A percentile compares a stretch with the other conserved stretches of the same genome.
These are phyloP conservation scores for Entelexis sorbosivorans DNA, from an alignment of 1,139 yeast genomes.

Conservation along the genomic window DNA sequence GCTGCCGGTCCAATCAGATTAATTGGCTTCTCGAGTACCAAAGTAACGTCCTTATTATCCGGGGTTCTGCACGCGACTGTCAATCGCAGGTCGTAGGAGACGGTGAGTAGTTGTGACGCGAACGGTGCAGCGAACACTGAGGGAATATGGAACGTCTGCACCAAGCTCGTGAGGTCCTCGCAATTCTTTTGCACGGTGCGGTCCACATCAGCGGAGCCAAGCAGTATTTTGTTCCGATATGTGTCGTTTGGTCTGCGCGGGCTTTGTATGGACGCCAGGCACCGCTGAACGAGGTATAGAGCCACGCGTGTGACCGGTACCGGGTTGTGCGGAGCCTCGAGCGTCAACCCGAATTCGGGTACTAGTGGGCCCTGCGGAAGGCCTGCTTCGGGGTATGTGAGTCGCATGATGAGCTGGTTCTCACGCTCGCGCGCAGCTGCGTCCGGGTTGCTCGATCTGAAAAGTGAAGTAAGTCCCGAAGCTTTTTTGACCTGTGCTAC, in stretches of 20 bases:
- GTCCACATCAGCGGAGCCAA: neutral
- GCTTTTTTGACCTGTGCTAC: neutral
- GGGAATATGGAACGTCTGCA: neutral
- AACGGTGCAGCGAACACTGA: constrained; percentile 2
- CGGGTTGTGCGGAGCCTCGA: neutral
- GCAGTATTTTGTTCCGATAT: neutral
- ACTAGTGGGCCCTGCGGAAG: constrained; percentile 4
- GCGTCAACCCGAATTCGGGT: neutral
- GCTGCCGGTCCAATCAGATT: neutral
- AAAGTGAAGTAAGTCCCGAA: neutral
- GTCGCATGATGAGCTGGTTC: neutral
- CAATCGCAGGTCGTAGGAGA: neutral
- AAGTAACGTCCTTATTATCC: neutral
- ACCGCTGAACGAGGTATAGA: constrained; percentile 1
- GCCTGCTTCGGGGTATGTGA: constrained; percentile 1
- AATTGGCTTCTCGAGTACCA: neutral
- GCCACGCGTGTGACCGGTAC: neutral
- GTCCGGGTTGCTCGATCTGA: too few species aligned
- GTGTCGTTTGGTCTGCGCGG: neutral
- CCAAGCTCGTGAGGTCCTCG: neutral
- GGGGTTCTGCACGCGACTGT: neutral
- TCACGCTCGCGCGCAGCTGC: neutral
- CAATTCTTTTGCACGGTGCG: neutral
- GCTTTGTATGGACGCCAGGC: neutral
- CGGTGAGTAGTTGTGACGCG: neutral